Evolutionary conservation across 148 eudicot species (phyloP), one percentile per base, ranked within the genome.

Genomic region (Rheum nobile): DNA sequence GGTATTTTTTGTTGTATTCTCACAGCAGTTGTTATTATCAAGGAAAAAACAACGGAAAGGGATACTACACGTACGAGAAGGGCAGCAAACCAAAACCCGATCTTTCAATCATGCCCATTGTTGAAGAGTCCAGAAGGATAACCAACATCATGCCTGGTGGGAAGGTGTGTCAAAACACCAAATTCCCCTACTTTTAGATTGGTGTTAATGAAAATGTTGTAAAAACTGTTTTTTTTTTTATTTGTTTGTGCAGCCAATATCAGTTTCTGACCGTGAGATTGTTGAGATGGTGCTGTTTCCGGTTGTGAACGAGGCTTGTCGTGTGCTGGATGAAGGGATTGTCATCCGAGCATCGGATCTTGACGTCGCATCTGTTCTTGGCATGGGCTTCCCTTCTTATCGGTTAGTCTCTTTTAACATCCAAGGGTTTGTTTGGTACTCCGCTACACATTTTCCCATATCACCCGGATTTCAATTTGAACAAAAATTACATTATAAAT

Each of bases 321-420:
- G 96, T 78, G 93, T 94, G 69, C 71, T 94, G 52, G 97, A 94
- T 57, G 98, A 94, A 73, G 93, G 88, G 74, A 77, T 94, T 47
- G 90, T 94, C 48, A 87, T 91, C 80, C 89, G 97, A 80, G 97
- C 98, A 74, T 91, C 98, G 37, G 98, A 94, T 82, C 93, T 94
- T 50, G 98, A 94, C 75, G 80, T 83, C 75, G 93, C 98, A 68
- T 91, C 97, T 72, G 85, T 94, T 83, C 93, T 91, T 78, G 98
- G 98, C 71, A 94, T 94, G 98, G 85, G 98, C 78, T 94, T 94
- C 83, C 98, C 98, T 70, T 82, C 93, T 76, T 94, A 89, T 74
- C 88, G 98, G 98, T 94, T 14, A 82, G 90, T 88, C 71, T 44
- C 48, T 72, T 8, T 41, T 3, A 41, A 0, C 4, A 37, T n/a